A percentile compares a stretch with the other conserved stretches of the same genome.
Evolutionary conservation across 2,329 filamentous ascomycete genomes (phyloP).

Genomic region (Botrytis hyacinthi): DNA sequence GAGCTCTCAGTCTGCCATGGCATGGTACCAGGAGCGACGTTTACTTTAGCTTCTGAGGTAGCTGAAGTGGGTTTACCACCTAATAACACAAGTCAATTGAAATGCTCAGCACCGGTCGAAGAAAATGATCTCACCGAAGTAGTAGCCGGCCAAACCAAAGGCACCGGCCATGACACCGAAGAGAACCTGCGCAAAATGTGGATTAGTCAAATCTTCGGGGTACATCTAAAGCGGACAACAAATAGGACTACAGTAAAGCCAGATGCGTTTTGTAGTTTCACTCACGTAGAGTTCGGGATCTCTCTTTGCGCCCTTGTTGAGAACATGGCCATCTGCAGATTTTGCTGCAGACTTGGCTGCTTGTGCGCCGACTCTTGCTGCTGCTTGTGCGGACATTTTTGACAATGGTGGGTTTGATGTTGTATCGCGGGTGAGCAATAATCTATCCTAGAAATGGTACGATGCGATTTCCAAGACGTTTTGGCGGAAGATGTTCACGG

Average conservation of each 20-base stretch:
- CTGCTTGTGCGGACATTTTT: conserved; percentile 38
- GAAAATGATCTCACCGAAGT: conserved; percentile 61
- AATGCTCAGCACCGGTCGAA: conserved; percentile 6
- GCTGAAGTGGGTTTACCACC: conserved; percentile 81
- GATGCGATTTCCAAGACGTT: conserved; percentile 21
- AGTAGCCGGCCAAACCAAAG: conserved; percentile 85
- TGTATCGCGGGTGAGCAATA: conserved; percentile 15
- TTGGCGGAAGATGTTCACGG: not conserved
- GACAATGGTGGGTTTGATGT: conserved; percentile 18
- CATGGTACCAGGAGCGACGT: conserved; percentile 74
- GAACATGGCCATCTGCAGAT: conserved; percentile 45
- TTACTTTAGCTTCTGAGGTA: conserved; percentile 76
- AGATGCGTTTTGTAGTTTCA: conserved; percentile 12
- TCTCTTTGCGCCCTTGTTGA: conserved; percentile 63
- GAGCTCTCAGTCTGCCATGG: conserved; percentile 77
- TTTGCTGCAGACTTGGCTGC: conserved; percentile 42
- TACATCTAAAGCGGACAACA: conserved; percentile 6
- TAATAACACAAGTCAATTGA: conserved; percentile 41
- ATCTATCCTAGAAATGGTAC: conserved; percentile 24
- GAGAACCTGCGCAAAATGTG: conserved; percentile 64
- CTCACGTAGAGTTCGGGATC: conserved; percentile 75
- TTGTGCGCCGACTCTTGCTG: conserved; percentile 38
- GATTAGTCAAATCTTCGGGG: conserved; percentile 17
- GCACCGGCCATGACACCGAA: conserved; percentile 86
- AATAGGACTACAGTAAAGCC: conserved; percentile 28